These are phyloP conservation scores for Populus tremula DNA, from an alignment of 345 rosid species.

Conservation along the genomic window DNA sequence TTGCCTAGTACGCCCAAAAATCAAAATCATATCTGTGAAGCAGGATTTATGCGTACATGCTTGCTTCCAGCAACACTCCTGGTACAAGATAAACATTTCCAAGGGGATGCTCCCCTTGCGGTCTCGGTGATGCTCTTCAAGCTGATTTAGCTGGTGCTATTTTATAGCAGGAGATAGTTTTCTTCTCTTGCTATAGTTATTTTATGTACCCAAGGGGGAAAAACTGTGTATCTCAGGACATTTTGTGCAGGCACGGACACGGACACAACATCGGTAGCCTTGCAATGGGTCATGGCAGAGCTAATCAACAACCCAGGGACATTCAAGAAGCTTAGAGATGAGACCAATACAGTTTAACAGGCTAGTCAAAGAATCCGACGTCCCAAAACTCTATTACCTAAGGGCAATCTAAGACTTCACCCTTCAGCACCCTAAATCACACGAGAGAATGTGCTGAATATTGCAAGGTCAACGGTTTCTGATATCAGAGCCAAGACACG, in stretches of 20 bases:
- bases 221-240: constrained; percentile 20
- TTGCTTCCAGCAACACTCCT: background rate
- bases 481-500: constrained; percentile 37
- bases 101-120: too few relatives aligned
- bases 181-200: too few relatives aligned
- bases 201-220: too few relatives aligned
- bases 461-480: constrained; percentile 33
- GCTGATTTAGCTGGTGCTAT: too few relatives aligned
- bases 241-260: constrained; percentile 42
- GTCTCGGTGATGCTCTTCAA: too few relatives aligned
- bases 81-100: background rate
- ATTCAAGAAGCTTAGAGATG: constrained; percentile 37
- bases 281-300: constrained; percentile 56
- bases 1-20: too few relatives aligned
- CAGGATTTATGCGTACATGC: background rate
- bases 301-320: constrained; percentile 37
- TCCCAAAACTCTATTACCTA: constrained; percentile 42
- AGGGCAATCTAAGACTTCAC: constrained; percentile 45
- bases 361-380: constrained; percentile 40
- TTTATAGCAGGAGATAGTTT: too few relatives aligned
- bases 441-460: constrained; percentile 47
- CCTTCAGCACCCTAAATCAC: constrained; percentile 49
- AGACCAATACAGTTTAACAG: constrained; percentile 31
- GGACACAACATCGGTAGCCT: constrained; percentile 33
- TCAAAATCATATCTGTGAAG: background rate